phyloP scores from a whole-genome alignment of 805 yeast genomes.

The Pichia eremophila region DNA sequence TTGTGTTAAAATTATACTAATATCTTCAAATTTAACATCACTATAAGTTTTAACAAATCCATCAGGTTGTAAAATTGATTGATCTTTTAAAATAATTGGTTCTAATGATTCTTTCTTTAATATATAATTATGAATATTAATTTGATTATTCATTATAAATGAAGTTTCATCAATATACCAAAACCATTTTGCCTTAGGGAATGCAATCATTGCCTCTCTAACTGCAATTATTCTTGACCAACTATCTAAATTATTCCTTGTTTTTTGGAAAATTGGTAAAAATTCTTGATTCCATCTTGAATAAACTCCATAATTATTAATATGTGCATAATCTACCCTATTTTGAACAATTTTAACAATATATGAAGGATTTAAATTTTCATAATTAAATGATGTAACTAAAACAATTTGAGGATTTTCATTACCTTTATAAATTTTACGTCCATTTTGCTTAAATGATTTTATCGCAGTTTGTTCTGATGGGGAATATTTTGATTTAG shows the following conservation, averaged over 20 bases:
- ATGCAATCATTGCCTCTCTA: constrained; percentile 88
- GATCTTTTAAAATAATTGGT: constrained; percentile 55
- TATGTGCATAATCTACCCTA: constrained; percentile 80
- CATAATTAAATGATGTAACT: constrained; percentile 74
- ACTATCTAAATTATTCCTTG: constrained; percentile 32
- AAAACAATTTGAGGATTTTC: constrained; percentile 58
- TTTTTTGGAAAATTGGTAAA: constrained; percentile 44
- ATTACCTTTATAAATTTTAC: constrained; percentile 36
- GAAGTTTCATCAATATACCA: constrained; percentile 82
- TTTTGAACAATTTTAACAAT: constrained; percentile 70
- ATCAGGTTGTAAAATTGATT: constrained; percentile 62
- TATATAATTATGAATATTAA: constrained; percentile 52
- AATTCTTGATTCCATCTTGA: constrained; percentile 83
- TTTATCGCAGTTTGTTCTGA: constrained; percentile 40
- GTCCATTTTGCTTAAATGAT: constrained; percentile 58
- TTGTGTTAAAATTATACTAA: constrained; percentile 62
- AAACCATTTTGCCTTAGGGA: constrained; percentile 84
- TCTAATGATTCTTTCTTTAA: constrained; percentile 52
- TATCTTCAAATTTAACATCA: constrained; percentile 42
- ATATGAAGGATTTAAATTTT: constrained; percentile 48
- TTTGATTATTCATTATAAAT: constrained; percentile 59
- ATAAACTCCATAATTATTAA: constrained; percentile 73
- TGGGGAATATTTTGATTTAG: constrained; percentile 7
- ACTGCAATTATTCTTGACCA: constrained; percentile 61
- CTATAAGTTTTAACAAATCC: constrained; percentile 63